phyloP scores from a whole-genome alignment of 2,329 filamentous ascomycete genomes.

The Colletotrichum karsti region DNA sequence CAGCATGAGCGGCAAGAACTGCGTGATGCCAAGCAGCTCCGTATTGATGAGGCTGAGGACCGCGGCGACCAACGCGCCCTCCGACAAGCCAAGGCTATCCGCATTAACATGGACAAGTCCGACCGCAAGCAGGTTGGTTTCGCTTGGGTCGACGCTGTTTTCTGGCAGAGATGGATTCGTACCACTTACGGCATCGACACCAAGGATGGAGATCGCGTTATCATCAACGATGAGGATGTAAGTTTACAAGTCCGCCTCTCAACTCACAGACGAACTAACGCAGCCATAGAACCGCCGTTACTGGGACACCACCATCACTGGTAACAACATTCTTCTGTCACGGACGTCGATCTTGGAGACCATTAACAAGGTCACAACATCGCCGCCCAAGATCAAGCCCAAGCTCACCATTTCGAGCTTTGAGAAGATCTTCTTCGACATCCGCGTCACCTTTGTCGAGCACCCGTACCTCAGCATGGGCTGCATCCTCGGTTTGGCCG shows the following conservation, averaged over 20 bases:
- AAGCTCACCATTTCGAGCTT: slow-evolving; percentile 81
- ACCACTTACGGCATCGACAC: slow-evolving; percentile 95
- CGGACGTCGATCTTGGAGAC: slow-evolving; percentile 93
- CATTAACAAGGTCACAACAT: slow-evolving; percentile 73
- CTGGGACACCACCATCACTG: slow-evolving; percentile 92
- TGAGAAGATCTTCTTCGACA: slow-evolving; percentile 76
- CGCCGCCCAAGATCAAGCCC: slow-evolving; percentile 75
- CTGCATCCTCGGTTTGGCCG: slow-evolving; percentile 63
- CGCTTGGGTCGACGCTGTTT: slow-evolving; percentile 95
- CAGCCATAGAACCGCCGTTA: slow-evolving; percentile 82
- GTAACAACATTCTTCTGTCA: slow-evolving; percentile 88
- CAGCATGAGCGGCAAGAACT: slow-evolving; percentile 93
- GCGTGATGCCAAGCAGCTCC: slow-evolving; percentile 91
- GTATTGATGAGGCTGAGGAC: slow-evolving; percentile 96
- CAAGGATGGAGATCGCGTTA: slow-evolving; percentile 86
- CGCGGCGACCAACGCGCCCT: slow-evolving; percentile 89
- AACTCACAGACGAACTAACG: neutral
- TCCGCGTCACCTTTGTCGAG: slow-evolving; percentile 64
- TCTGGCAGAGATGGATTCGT: slow-evolving; percentile 97
- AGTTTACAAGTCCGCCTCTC: slow-evolving; percentile 51
- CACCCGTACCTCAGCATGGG: slow-evolving; percentile 68
- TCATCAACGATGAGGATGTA: slow-evolving; percentile 98
- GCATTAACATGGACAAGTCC: slow-evolving; percentile 88
- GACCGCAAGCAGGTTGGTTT: slow-evolving; percentile 91
- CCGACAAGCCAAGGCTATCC: slow-evolving; percentile 87